Conservation (phyloP, 805 yeast genomes). For the Blastobotrys parvus region DNA sequence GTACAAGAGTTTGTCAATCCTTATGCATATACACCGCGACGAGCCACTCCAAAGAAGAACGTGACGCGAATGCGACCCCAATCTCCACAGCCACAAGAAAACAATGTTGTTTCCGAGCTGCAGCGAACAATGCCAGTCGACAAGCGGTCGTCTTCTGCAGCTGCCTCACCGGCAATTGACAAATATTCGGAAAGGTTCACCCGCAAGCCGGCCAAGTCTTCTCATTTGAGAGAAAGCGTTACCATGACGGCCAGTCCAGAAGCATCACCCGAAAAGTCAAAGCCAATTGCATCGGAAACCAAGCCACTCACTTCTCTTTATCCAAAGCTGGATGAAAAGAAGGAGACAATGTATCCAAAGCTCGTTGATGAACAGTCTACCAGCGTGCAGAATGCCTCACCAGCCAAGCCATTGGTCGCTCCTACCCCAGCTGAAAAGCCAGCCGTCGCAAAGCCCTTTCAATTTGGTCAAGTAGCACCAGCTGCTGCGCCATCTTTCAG, state of each 20-base stretch:
- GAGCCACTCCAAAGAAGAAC: background rate
- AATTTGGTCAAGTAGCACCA: background rate
- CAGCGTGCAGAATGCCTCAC: too few species aligned
- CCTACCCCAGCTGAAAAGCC: background rate
- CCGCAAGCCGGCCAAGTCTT: slow-evolving; percentile 13
- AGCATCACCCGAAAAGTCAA: background rate
- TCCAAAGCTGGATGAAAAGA: background rate
- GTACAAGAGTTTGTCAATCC: slow-evolving; percentile 35
- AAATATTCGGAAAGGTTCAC: slow-evolving; percentile 6
- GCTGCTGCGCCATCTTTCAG: background rate
- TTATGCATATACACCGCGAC: slow-evolving; percentile 24
- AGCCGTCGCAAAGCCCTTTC: background rate
- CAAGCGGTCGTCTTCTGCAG: background rate
- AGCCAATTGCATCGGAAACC: background rate
- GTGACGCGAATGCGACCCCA: background rate
- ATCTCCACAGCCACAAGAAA: background rate
- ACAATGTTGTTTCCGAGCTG: slow-evolving; percentile 9
- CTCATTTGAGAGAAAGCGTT: slow-evolving; percentile 13
- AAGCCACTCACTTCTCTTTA: background rate
- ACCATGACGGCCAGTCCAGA: slow-evolving; percentile 14
- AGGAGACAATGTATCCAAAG: background rate
- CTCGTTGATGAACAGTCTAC: background rate
- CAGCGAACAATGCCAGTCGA: slow-evolving; percentile 12
- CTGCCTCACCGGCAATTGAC: slow-evolving; percentile 1
- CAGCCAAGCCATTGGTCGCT: background rate